Percentiles rank a stretch among this genome's conserved stretches.
These are phyloP conservation scores for Russula brevipes DNA, from an alignment of 768 basidiomycete species.

Conservation along the genomic window DNA sequence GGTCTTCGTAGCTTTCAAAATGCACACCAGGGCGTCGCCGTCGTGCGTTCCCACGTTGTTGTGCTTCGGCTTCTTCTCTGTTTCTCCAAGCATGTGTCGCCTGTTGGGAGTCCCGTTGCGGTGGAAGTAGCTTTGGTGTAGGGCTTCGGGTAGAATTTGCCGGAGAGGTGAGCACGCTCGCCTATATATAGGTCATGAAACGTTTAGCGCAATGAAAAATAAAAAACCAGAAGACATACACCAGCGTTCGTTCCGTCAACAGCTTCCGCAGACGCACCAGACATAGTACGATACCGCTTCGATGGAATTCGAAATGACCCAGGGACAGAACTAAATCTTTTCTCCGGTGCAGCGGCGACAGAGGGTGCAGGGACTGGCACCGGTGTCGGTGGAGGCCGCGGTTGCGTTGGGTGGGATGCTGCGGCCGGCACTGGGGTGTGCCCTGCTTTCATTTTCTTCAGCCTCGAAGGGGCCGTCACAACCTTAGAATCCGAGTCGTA, in stretches of 20 bases:
- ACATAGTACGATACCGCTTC: constrained; percentile 61
- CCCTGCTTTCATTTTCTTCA: constrained; percentile 4
- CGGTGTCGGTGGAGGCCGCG: neutral
- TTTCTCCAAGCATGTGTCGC: constrained; percentile 72
- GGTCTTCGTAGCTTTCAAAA: constrained; percentile 32
- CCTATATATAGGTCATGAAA: constrained; percentile 36
- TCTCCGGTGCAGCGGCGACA: constrained; percentile 2
- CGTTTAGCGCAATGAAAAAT: neutral
- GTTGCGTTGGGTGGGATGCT: neutral
- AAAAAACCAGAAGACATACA: constrained; percentile 42
- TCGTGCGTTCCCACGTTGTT: constrained; percentile 33
- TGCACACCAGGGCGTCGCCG: constrained; percentile 34
- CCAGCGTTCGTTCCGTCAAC: constrained; percentile 61
- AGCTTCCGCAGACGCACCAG: constrained; percentile 71
- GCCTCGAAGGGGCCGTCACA: neutral
- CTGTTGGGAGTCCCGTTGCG: constrained; percentile 53
- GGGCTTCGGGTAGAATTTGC: constrained; percentile 64
- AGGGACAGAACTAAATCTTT: constrained; percentile 36
- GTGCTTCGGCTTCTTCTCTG: constrained; percentile 49
- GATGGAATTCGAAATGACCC: constrained; percentile 60
- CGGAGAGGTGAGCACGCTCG: constrained; percentile 69
- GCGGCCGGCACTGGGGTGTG: neutral
- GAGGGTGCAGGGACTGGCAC: neutral
- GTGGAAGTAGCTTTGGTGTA: constrained; percentile 52
- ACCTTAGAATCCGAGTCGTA: constrained; percentile 22